phyloP scores from a whole-genome alignment of 192 early-diverging fungal species.

The Coemansia javaensis region DNA sequence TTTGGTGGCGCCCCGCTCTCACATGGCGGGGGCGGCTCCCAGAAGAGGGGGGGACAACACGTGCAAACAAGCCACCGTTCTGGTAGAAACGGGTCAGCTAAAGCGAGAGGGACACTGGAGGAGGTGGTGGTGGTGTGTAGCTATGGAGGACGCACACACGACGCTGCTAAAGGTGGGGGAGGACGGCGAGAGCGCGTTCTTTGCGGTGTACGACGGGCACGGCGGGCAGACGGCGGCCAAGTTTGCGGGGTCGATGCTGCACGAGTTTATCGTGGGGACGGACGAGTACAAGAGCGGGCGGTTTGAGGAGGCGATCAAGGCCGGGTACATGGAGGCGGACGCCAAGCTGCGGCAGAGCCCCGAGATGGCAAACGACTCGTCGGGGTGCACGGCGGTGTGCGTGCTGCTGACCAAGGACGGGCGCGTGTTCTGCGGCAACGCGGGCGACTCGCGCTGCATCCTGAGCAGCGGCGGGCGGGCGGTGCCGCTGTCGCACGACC shows the following conservation, averaged over 20 bases:
- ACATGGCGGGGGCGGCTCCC: no score
- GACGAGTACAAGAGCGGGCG: constrained; percentile 63
- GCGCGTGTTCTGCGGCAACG: constrained; percentile 77
- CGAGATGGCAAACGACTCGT: constrained; percentile 72
- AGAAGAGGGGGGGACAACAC: no score
- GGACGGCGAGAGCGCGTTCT: constrained; percentile 71
- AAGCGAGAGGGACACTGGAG: no score
- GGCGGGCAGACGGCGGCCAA: constrained; percentile 82
- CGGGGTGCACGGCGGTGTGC: constrained; percentile 96
- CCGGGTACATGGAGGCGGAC: constrained; percentile 80
- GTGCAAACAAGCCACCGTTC: no score
- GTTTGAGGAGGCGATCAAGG: constrained; percentile 72
- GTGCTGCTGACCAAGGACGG: constrained; percentile 81
- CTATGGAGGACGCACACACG: constrained; percentile 98
- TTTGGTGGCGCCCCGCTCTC: no score
- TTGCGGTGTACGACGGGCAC: constrained; percentile 98
- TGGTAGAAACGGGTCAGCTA: no score
- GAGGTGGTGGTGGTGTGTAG: constrained; percentile 21
- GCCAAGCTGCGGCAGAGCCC: constrained; percentile 72
- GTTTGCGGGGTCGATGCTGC: constrained; percentile 74
- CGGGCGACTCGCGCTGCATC: constrained; percentile 93
- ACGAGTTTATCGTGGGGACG: constrained; percentile 63
- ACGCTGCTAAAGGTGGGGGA: constrained; percentile 67
- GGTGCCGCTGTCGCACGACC: constrained; percentile 80
- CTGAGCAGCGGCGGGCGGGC: constrained; percentile 75